Evolutionary conservation across 768 basidiomycete species (phyloP).

Genomic region (Mycena galopus): DNA sequence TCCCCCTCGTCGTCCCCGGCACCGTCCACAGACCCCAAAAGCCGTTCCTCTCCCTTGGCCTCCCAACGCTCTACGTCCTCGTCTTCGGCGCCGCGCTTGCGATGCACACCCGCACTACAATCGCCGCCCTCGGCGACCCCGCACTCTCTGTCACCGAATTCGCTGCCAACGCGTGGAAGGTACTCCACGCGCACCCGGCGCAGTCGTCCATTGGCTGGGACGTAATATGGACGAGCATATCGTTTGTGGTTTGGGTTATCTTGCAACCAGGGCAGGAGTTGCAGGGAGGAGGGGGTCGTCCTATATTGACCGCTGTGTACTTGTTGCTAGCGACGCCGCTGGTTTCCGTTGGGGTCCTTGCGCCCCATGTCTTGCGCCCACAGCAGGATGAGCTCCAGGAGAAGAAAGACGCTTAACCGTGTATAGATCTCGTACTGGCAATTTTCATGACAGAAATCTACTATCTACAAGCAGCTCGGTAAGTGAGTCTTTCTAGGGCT

Average conservation of each 20-base stretch:
- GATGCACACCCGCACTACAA: slow-evolving; percentile 53
- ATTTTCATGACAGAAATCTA: not conserved
- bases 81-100: slow-evolving; percentile 46
- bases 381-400: slow-evolving; percentile 1
- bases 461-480: no score
- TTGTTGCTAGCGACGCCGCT: slow-evolving; percentile 25
- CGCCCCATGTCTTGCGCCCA: slow-evolving; percentile 23
- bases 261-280: slow-evolving; percentile 7
- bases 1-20: slow-evolving; percentile 59
- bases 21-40: slow-evolving; percentile 10
- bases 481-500: no score
- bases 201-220: slow-evolving; percentile 77
- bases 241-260: slow-evolving; percentile 54
- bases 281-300: not conserved
- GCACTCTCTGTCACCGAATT: slow-evolving; percentile 37
- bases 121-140: slow-evolving; percentile 41
- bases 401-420: slow-evolving; percentile 1
- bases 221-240: slow-evolving; percentile 66
- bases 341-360: slow-evolving; percentile 28
- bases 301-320: slow-evolving; percentile 14
- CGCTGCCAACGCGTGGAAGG: slow-evolving; percentile 47
- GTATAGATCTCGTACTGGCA: not conserved
- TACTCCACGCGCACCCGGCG: slow-evolving; percentile 67
- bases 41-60: slow-evolving; percentile 38
- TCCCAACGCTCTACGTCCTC: slow-evolving; percentile 53